These are phyloP conservation scores for Penicillium soppii DNA, from an alignment of 495 filamentous ascomycete species.

Conservation along the genomic window DNA sequence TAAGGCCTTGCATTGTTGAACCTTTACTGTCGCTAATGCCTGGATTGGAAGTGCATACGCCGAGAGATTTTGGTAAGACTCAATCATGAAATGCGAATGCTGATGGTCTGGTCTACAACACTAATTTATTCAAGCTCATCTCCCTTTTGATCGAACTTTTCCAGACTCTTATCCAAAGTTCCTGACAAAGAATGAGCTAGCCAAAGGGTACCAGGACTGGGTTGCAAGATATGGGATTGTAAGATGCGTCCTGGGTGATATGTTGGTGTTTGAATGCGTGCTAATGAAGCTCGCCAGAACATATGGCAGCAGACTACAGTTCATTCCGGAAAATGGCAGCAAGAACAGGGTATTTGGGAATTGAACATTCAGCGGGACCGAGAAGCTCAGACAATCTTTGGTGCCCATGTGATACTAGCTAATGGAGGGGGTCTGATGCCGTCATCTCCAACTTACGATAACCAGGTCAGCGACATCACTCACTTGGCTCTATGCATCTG, in stretches of 20 bases:
- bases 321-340: not conserved
- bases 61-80: not conserved
- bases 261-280: not conserved
- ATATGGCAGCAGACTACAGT: not conserved
- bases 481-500: not conserved
- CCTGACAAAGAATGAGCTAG: not conserved
- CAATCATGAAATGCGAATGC: not conserved
- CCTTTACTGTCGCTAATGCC: not conserved
- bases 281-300: not conserved
- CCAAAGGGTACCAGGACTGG: not conserved
- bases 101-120: not conserved
- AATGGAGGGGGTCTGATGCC: not conserved
- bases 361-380: not conserved
- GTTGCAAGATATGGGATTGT: not conserved
- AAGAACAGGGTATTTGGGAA: not conserved
- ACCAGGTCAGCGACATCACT: not conserved
- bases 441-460: not conserved
- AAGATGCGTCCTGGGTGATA: not conserved
- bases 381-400: not conserved
- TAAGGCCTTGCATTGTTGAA: not conserved
- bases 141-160: not conserved
- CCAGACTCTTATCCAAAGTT: not conserved
- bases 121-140: not conserved
- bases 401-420: not conserved
- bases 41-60: not conserved